Percentiles rank a stretch among this genome's conserved stretches.
Evolutionary conservation across 1,284 basidiomycete species (phyloP).

Genomic region (Grifola frondosa): DNA sequence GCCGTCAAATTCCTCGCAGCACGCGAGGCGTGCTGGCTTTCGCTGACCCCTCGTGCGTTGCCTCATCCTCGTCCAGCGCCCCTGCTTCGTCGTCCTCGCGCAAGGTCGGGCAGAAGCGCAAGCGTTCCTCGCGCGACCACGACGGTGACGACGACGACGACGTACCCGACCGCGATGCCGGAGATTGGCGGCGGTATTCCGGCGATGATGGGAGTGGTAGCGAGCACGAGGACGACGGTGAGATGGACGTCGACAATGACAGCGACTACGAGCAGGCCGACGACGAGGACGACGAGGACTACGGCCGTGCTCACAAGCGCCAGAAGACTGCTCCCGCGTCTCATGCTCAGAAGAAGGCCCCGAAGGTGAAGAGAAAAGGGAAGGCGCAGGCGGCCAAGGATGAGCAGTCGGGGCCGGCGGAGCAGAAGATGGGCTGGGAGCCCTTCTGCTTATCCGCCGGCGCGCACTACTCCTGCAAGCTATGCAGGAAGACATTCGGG

Average conservation of each 20-base stretch:
- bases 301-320: slow-evolving; percentile 6
- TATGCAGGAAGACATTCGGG: slow-evolving; percentile 5
- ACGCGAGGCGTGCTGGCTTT: no score
- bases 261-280: background rate
- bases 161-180: no score
- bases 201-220: slow-evolving; percentile 2
- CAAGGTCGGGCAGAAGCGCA: background rate
- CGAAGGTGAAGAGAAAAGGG: background rate
- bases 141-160: background rate
- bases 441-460: no score
- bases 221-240: slow-evolving; percentile 1
- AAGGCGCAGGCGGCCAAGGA: background rate
- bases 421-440: no score
- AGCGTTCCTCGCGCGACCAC: slow-evolving; percentile 2
- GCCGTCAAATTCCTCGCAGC: no score
- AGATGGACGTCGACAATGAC: slow-evolving; percentile 1
- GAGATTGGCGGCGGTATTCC: no score
- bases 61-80: no score
- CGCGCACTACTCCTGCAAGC: background rate
- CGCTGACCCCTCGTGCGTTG: no score
- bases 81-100: background rate
- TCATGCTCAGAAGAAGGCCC: background rate
- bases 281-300: slow-evolving; percentile 7
- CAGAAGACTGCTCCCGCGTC: background rate
- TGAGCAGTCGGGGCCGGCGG: no score